Evolutionary conservation across 805 yeast genomes (phyloP), one percentile per base, ranked within the genome.

Genomic region (Wickerhamiella siamensis): DNA sequence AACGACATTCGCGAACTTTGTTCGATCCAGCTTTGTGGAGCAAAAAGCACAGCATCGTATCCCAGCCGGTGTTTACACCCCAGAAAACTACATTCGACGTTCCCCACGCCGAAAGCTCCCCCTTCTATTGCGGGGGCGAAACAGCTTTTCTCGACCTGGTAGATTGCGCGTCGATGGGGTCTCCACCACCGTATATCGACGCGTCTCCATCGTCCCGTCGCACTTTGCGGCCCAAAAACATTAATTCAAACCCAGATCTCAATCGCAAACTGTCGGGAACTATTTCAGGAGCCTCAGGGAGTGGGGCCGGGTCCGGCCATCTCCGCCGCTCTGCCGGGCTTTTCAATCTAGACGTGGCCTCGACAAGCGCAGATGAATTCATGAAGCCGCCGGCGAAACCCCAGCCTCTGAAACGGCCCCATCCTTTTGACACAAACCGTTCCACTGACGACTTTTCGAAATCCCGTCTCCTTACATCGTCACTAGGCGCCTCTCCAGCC

Each of bases 241-340:
- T 24, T 12, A 24, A 24, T 24, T n/a, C 10, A 24, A 24, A 6
- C 29, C 29, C 29, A 8, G 29, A 24, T 24, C 6, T 12, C 29
- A 24, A 12, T 12, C 12, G 29, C 10, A 6, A 24, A 24, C 6
- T 12, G 29, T 24, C 29, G 6, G 29, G 29, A 12, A 6, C 12
- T 12, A 6, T 6, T 12, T 8, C 29, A 6, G 29, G 29, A 8
- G 10, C 12, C 29, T 6, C 29, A 12, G 12, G 29, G 29, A n/a
- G n/a, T n/a, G n/a, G n/a, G n/a, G n/a, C n/a, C n/a, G n/a, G 5
- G 12, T 12, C 35, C 4, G 24, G 37, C 29, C 26, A 20, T 8
- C 48, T 65, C 21, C 57, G 64, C 12, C 55, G 69, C 27, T 65
- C 69, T 4, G 54, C 62, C 19, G 66, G 69, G 6, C 53, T 63